Evolutionary conservation across 768 basidiomycete genomes (phyloP), one percentile per base, ranked within the genome.

Genomic region (Clitopilus passeckerianus): DNA sequence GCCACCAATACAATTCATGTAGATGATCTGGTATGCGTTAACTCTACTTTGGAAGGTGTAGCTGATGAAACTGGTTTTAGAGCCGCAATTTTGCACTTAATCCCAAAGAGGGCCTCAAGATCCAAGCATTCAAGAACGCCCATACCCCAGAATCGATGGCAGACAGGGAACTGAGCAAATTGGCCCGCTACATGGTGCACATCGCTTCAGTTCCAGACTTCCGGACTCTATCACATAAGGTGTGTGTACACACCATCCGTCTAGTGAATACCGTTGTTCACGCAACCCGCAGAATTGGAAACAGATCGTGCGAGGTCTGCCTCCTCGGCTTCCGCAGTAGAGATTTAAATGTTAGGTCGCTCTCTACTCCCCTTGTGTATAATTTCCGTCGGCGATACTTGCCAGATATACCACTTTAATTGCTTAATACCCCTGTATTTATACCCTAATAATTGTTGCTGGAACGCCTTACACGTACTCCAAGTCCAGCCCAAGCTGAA

Each of bases 41-140:
- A 27, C 34, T 56, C 52, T 55, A 50, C 57, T 43, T 24, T 53
- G 56, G 15, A 24, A 33, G 22, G 46, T 37, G 16, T 52, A 7
- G 37, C 27, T 53, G 64, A 34, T 57, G 44, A 53, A 46, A 50
- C 34, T 50, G 16, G 9, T 58, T 37, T 54, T 7, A 61, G 83
- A 84, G 86, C 59, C 84, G 92, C 15, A 95, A 94, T 68, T 95
- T 95, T 72, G 93, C 93, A 3, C 75, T 95, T 60, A 95, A 96
- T 67, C 91, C 91, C 0, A 80, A 77, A 46, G 86, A 91, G 72
- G 93, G 93, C 5, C 77, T 95, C 37, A 93, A 91, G 72, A 92
- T 95, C 24, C 80, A 82, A 23, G 83, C 93, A 0, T 95, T 90
- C 77, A 90, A 87, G 70, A 81, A 86, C 62, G 90, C 90, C 1